phyloP scores from a whole-genome alignment of 2,329 filamentous ascomycete genomes.

The Pseudogymnoascus verrucosus region DNA sequence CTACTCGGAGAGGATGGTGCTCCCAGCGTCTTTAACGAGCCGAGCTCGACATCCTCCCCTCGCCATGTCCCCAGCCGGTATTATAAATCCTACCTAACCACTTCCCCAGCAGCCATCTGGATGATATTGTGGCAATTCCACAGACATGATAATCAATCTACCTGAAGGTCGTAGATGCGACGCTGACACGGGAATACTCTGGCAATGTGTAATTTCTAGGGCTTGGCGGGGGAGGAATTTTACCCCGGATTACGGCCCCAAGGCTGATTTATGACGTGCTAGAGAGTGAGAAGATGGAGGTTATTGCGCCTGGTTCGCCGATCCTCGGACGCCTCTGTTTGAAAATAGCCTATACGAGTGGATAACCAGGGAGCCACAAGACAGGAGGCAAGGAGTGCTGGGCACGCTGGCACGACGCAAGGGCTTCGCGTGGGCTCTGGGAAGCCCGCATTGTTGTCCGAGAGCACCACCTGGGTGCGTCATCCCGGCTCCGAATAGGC shows the following conservation, averaged over 20 bases:
- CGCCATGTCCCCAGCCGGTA: background rate
- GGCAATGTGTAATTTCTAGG: background rate
- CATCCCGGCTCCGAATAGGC: background rate
- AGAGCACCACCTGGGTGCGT: background rate
- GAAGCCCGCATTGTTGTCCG: background rate
- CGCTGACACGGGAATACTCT: constrained; percentile 3
- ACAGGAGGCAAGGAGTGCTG: background rate
- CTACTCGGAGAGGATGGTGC: background rate
- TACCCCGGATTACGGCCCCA: background rate
- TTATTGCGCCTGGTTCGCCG: background rate
- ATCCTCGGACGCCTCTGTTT: background rate
- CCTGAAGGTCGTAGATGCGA: background rate
- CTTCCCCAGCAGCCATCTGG: background rate
- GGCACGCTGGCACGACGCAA: background rate
- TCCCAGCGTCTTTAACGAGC: background rate
- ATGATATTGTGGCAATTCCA: background rate
- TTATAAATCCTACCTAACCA: background rate
- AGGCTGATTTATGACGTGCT: background rate
- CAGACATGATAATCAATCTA: background rate
- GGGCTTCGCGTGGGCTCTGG: background rate
- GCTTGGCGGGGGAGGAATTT: constrained; percentile 3
- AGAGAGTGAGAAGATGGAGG: background rate
- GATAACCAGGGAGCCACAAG: background rate
- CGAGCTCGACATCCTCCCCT: background rate
- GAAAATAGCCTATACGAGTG: background rate